Base-by-base conservation (phyloP, 208 protist genomes). In the Perkinsela sp. region DNA sequence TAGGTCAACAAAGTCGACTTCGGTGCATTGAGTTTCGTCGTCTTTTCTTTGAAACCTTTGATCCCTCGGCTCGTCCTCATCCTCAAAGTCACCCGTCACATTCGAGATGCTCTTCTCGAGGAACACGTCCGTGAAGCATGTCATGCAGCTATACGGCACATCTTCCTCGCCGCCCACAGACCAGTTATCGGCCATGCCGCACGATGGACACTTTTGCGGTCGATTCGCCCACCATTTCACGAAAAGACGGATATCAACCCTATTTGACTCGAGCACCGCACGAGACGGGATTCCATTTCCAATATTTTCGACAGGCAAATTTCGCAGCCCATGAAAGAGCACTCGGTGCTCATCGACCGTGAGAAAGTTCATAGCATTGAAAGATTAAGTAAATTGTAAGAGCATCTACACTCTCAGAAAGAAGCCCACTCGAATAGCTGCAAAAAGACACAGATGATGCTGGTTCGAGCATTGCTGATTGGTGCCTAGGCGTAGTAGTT, bases 401-500 rank as follows among this genome's bases (percentile, higher is more conserved):
- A n/a, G n/a, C n/a, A n/a, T n/a, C n/a, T n/a, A n/a, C n/a, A n/a
- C n/a, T n/a, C n/a, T n/a, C n/a, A n/a, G n/a, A n/a, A n/a, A n/a
- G n/a, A n/a, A n/a, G n/a, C n/a, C n/a, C n/a, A n/a, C n/a, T n/a
- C n/a, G n/a, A n/a, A n/a, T n/a, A n/a, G n/a, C n/a, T n/a, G n/a
- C n/a, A n/a, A n/a, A n/a, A n/a, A n/a, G n/a, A n/a, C n/a, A n/a
- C n/a, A n/a, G n/a, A n/a, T n/a, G n/a, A n/a, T n/a, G n/a, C n/a
- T n/a, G n/a, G n/a, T n/a, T n/a, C n/a, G n/a, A n/a, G n/a, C n/a
- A n/a, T n/a, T n/a, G n/a, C n/a, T n/a, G n/a, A n/a, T n/a, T n/a
- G n/a, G n/a, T n/a, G n/a, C 0, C 82, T 89, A 99, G 0, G 95
- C 96, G 77, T 98, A 99, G 83, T 99, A 99, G 71, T 96, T 92